A percentile compares a stretch with the other conserved stretches of the same genome.
Evolutionary conservation across 2,329 filamentous ascomycete species (phyloP).

Genomic region (Cercospora sp.): DNA sequence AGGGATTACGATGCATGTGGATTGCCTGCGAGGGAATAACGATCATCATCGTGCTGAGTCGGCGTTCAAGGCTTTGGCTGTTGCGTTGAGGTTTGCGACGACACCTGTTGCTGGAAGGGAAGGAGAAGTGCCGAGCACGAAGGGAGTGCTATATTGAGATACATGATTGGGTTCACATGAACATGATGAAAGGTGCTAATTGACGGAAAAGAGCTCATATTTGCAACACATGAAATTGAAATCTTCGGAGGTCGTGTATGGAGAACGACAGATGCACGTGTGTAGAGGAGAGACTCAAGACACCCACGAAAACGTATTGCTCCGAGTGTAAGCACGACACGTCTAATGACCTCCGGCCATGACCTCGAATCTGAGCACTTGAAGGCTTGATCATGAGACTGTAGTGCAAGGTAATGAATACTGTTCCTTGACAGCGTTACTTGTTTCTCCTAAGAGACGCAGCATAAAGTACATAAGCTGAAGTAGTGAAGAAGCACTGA

Average conservation of each 20-base stretch:
- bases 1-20: conserved; percentile 90
- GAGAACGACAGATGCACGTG: neutral
- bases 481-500: conserved; percentile 3
- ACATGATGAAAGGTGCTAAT: neutral
- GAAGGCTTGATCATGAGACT: too few species aligned
- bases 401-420: neutral
- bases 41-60: conserved; percentile 96
- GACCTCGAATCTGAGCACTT: too few species aligned
- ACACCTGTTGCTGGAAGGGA: conserved; percentile 74
- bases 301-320: neutral
- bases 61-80: conserved; percentile 92
- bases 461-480: conserved; percentile 9
- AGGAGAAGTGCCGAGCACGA: conserved; percentile 92
- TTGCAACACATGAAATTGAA: neutral
- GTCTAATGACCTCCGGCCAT: too few species aligned
- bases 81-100: conserved; percentile 78
- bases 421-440: neutral
- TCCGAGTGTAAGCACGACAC: too few species aligned
- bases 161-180: neutral
- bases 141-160: conserved; percentile 70
- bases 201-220: neutral
- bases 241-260: neutral
- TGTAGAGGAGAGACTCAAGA: neutral
- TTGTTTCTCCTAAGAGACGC: conserved; percentile 1
- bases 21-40: conserved; percentile 86